Evolutionary conservation across 2,329 filamentous ascomycete species (phyloP).

Genomic region (Colletotrichum echinochloae): DNA sequence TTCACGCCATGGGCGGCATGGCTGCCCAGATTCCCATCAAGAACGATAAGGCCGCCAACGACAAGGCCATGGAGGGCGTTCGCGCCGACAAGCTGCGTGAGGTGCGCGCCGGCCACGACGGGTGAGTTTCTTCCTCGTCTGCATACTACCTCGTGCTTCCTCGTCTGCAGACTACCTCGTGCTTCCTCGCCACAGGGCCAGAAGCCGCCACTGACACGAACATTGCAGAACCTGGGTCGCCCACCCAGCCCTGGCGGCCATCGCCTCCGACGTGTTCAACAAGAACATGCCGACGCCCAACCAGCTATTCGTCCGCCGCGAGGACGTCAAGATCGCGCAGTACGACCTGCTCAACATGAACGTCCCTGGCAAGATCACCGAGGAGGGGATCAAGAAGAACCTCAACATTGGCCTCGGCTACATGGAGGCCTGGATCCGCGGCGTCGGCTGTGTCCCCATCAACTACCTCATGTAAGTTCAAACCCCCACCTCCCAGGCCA

Average conservation of each 20-base stretch:
- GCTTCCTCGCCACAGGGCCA: not conserved
- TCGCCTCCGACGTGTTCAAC: constrained; percentile 95
- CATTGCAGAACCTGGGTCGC: constrained; percentile 84
- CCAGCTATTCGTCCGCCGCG: constrained; percentile 86
- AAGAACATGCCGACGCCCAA: constrained; percentile 98
- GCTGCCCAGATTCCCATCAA: constrained; percentile 99
- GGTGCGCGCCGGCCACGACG: constrained; percentile 94
- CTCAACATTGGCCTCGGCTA: constrained; percentile 96
- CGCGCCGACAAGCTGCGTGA: constrained; percentile 97
- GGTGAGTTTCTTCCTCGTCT: constrained; percentile 44
- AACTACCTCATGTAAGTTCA: constrained; percentile 86
- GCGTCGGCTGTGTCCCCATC: constrained; percentile 95
- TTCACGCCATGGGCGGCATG: constrained; percentile 99
- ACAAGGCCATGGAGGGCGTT: constrained; percentile 92
- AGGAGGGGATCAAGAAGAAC: constrained; percentile 97
- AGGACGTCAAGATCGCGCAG: constrained; percentile 86
- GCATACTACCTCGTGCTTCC: not conserved
- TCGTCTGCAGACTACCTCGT: not conserved
- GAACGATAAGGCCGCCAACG: constrained; percentile 90
- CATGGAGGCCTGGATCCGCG: constrained; percentile 98
- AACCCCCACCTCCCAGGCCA: not conserved
- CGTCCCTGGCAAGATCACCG: constrained; percentile 90
- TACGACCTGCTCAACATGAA: constrained; percentile 99
- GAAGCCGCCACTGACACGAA: constrained; percentile 49
- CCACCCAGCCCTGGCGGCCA: constrained; percentile 89